phyloP scores from a whole-genome alignment of 176 grass and related monocot genomes.

The Miscanthus lutarioriparius region DNA sequence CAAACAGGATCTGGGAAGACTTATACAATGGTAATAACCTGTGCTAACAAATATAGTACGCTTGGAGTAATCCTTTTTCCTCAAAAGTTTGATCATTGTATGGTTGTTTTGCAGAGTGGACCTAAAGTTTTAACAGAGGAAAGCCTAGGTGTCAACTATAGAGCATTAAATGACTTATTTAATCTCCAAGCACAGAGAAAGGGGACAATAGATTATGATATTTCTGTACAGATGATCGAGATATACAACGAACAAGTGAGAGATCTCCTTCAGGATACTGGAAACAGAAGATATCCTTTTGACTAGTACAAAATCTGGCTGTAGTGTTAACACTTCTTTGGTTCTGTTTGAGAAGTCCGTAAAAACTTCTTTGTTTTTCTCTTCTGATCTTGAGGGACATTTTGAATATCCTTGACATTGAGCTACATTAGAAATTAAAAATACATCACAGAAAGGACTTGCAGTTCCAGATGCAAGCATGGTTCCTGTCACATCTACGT shows the following conservation, averaged over 20 bases:
- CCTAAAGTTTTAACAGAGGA: slow-evolving; percentile 64
- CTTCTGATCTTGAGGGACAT: slow-evolving; percentile 9
- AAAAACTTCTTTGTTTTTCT: slow-evolving; percentile 18
- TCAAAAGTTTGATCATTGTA: not conserved
- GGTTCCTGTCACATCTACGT: slow-evolving; percentile 63
- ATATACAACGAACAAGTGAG: slow-evolving; percentile 98
- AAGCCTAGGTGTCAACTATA: slow-evolving; percentile 81
- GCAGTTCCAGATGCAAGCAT: slow-evolving; percentile 76
- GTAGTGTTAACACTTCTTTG: not conserved
- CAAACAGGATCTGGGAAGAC: slow-evolving; percentile 97
- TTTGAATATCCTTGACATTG: slow-evolving; percentile 56
- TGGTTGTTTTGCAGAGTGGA: slow-evolving; percentile 64
- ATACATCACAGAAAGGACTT: slow-evolving; percentile 73
- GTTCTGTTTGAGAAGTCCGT: not conserved
- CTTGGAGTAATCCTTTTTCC: not conserved
- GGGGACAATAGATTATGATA: slow-evolving; percentile 72
- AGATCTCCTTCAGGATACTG: slow-evolving; percentile 69
- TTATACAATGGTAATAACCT: slow-evolving; percentile 76
- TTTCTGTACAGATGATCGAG: slow-evolving; percentile 95
- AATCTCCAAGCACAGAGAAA: slow-evolving; percentile 64
- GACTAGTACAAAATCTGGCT: not conserved
- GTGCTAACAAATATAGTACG: not conserved
- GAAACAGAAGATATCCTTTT: slow-evolving; percentile 95
- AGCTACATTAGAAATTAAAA: slow-evolving; percentile 88
- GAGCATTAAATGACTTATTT: slow-evolving; percentile 91